These are phyloP conservation scores for Exophiala lecanii-corni DNA, from an alignment of 2,329 filamentous ascomycete species.

Conservation along the genomic window DNA sequence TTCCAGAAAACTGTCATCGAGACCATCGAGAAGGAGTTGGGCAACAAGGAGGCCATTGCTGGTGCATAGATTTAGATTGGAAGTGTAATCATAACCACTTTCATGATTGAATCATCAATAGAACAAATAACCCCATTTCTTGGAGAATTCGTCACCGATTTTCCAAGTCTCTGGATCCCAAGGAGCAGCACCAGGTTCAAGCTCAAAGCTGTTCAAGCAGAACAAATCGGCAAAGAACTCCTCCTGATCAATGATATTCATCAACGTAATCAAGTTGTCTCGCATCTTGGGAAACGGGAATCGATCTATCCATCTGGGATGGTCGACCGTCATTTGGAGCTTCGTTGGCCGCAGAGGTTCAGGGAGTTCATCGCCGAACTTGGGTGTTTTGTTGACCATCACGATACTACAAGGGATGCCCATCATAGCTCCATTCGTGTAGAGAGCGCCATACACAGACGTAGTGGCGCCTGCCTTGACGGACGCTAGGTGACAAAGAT, in stretches of 20 bases:
- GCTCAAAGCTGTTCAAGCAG: slow-evolving; percentile 32
- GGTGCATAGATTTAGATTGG: slow-evolving; percentile 1
- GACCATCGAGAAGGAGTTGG: slow-evolving; percentile 29
- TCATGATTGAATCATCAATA: slow-evolving; percentile 10
- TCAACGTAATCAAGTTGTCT: slow-evolving; percentile 35
- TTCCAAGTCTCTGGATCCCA: slow-evolving; percentile 36
- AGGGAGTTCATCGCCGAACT: slow-evolving; percentile 22
- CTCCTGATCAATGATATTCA: slow-evolving; percentile 33
- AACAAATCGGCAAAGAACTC: slow-evolving; percentile 35
- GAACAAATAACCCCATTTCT: slow-evolving; percentile 37
- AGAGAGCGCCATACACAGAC: slow-evolving; percentile 31
- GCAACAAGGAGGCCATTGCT: slow-evolving; percentile 25
- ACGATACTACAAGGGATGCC: slow-evolving; percentile 29
- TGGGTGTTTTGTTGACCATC: slow-evolving; percentile 27
- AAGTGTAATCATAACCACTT: not conserved
- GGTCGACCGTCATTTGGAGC: slow-evolving; percentile 32
- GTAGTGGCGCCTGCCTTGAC: no score
- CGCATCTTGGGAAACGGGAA: slow-evolving; percentile 39
- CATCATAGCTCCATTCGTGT: slow-evolving; percentile 31
- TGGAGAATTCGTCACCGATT: slow-evolving; percentile 32
- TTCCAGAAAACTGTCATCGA: slow-evolving; percentile 33
- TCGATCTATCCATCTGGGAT: slow-evolving; percentile 39
- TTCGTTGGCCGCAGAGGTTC: slow-evolving; percentile 33
- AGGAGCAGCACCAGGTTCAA: slow-evolving; percentile 26
- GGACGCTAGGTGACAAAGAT: no score